These are phyloP conservation scores for Xylaria polymorpha DNA, from an alignment of 2,329 filamentous ascomycete species.

Conservation along the genomic window DNA sequence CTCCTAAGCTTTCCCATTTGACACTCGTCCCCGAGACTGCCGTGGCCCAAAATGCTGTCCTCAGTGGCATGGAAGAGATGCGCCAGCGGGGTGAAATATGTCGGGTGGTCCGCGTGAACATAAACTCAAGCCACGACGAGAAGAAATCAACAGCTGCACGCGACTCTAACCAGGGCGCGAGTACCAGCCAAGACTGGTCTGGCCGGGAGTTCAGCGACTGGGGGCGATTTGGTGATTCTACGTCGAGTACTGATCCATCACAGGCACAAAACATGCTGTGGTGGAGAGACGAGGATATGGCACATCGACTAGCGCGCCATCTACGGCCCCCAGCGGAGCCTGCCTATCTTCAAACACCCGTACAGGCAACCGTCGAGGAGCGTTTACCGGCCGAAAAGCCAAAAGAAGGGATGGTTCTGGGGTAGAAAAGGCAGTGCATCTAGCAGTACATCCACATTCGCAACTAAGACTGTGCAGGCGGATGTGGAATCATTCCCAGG, in stretches of 20 bases:
- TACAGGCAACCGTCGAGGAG: constrained; percentile 50
- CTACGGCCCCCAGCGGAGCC: constrained; percentile 53
- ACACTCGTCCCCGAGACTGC: constrained; percentile 58
- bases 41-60: constrained; percentile 48
- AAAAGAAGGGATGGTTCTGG: constrained; percentile 54
- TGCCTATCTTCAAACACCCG: constrained; percentile 33
- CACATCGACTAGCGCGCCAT: constrained; percentile 57
- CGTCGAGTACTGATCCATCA: background rate
- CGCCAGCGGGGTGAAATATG: constrained; percentile 46
- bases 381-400: constrained; percentile 47
- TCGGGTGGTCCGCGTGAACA: constrained; percentile 40
- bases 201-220: constrained; percentile 58
- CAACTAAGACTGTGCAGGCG: constrained; percentile 13
- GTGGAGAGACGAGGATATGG: constrained; percentile 62
- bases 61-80: constrained; percentile 49
- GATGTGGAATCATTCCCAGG: constrained; percentile 17
- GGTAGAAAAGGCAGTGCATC: constrained; percentile 31
- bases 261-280: constrained; percentile 51
- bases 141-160: constrained; percentile 7
- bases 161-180: background rate
- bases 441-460: constrained; percentile 25
- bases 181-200: constrained; percentile 33
- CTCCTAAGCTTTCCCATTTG: constrained; percentile 55
- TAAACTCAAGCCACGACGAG: constrained; percentile 27
- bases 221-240: constrained; percentile 56